phyloP scores from a whole-genome alignment of 805 yeast species.

The Lipomyces kockii region DNA sequence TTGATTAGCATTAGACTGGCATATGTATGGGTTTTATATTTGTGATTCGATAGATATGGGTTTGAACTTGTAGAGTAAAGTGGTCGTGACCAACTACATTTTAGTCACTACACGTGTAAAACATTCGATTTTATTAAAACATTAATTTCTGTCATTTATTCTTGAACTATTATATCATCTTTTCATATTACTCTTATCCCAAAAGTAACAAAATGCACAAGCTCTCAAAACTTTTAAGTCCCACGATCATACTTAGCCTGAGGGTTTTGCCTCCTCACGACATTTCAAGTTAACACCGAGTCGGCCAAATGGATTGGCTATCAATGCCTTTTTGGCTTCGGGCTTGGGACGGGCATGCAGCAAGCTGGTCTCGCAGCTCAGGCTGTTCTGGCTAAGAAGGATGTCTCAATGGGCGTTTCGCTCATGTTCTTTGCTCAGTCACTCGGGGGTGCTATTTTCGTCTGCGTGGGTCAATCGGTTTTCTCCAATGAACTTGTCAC shows the following conservation, averaged over 20 bases:
- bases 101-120: neutral
- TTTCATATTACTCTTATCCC: no score
- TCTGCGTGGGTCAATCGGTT: conserved; percentile 9
- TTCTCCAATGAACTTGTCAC: conserved; percentile 9
- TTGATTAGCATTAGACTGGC: neutral
- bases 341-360: conserved; percentile 47
- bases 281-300: conserved; percentile 50
- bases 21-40: conserved; percentile 3
- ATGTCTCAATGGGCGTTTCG: conserved; percentile 14
- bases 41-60: conserved; percentile 7
- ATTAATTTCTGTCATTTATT: neutral
- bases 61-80: neutral
- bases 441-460: conserved; percentile 16
- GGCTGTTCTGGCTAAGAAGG: conserved; percentile 10
- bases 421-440: conserved; percentile 14
- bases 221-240: no score
- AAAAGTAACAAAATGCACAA: no score
- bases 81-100: neutral
- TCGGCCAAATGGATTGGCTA: conserved; percentile 50
- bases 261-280: conserved; percentile 44
- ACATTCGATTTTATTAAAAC: neutral
- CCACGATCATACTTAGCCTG: no score
- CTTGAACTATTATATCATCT: no score
- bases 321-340: conserved; percentile 54
- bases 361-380: conserved; percentile 13